Percentiles rank a stretch among this genome's conserved stretches.
These are phyloP conservation scores for Tripidium arundinaceum DNA, from an alignment of 202 grass and related monocot species.

Conservation along the genomic window DNA sequence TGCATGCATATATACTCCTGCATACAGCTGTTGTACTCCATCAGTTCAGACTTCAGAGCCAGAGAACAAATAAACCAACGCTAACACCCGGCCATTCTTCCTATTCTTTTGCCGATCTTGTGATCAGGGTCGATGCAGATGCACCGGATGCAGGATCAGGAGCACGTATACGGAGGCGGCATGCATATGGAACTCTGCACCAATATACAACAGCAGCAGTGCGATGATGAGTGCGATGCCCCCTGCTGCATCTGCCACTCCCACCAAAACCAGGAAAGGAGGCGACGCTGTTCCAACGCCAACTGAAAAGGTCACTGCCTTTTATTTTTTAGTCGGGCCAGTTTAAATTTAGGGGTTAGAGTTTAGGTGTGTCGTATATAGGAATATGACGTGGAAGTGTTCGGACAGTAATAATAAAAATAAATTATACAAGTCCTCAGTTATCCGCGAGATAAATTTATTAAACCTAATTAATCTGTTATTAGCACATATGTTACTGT, in stretches of 20 bases:
- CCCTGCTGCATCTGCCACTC: background rate
- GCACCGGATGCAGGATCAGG: conserved; percentile 14
- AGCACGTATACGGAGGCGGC: conserved; percentile 11
- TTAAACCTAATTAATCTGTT: too few species aligned
- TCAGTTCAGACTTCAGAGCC: background rate
- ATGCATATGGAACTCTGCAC: conserved; percentile 25
- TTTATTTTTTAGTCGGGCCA: too few species aligned
- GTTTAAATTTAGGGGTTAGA: too few species aligned
- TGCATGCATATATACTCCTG: background rate
- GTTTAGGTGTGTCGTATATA: too few species aligned
- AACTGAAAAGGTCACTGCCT: conserved; percentile 48
- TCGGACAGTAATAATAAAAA: too few species aligned
- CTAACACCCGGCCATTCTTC: background rate
- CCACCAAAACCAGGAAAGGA: conserved; percentile 33
- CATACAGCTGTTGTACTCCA: background rate
- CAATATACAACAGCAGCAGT: background rate
- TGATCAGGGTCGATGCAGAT: conserved; percentile 25
- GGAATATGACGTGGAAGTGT: too few species aligned
- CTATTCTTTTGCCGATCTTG: conserved; percentile 7
- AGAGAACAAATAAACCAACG: background rate
- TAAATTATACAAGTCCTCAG: too few species aligned
- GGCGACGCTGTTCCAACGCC: conserved; percentile 15
- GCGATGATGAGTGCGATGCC: conserved; percentile 17
- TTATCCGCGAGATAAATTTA: too few species aligned
- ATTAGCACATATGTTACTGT: too few species aligned